phyloP scores from a whole-genome alignment of 2,329 filamentous ascomycete species.

The Arthroderma uncinatum region DNA sequence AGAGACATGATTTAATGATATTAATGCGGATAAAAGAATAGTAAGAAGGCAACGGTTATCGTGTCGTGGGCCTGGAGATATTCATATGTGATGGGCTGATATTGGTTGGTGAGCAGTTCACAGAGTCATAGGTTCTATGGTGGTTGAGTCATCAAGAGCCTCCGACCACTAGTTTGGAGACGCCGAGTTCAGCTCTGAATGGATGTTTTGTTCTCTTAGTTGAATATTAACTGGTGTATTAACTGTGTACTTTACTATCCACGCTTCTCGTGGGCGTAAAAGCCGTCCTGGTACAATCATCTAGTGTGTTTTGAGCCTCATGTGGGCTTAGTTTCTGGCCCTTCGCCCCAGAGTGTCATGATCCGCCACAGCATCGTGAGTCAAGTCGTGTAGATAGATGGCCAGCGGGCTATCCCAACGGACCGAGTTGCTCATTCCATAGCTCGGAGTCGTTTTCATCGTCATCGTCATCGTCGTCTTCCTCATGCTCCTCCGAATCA shows the following conservation, averaged over 20 bases:
- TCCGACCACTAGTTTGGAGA: background rate
- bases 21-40: background rate
- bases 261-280: background rate
- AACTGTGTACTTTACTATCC: background rate
- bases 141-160: background rate
- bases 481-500: background rate
- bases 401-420: background rate
- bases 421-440: background rate
- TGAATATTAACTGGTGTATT: background rate
- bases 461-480: background rate
- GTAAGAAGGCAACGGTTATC: background rate
- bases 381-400: background rate
- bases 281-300: background rate
- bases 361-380: background rate
- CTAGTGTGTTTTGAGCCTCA: background rate
- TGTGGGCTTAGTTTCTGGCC: background rate
- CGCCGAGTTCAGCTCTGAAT: background rate
- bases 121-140: background rate
- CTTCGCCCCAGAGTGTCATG: background rate
- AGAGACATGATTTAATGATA: background rate
- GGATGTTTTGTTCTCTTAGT: background rate
- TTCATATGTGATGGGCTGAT: background rate
- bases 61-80: background rate
- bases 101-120: background rate
- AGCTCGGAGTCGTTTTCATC: background rate